Base-by-base conservation (phyloP, 306 rosid genomes). In the Sophora flavescens region DNA sequence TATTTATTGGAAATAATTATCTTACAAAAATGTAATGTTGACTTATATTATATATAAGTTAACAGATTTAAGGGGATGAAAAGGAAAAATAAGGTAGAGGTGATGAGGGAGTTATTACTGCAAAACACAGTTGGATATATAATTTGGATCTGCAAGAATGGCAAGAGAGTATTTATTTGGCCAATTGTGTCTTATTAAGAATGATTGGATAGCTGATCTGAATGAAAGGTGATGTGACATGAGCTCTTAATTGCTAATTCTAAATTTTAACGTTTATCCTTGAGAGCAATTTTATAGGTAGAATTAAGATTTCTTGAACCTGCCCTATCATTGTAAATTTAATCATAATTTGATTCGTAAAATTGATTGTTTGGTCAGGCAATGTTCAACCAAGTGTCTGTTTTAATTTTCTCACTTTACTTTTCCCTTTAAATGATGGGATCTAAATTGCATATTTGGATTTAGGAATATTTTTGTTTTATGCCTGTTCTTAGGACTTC, bases 1-100 rank as follows among this genome's bases (percentile, higher is more conserved):
- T 57, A 76, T 58, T 70, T 17, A 16, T 56, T 66, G 39, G 59
- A 62, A 63, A 52, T 54, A 54, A 53, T 67, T 83, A 62, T 74
- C 14, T 8, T 38, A 10, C 12, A 26, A 73, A 52, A 44, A 32
- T 68, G 73, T 44, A 41, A 32, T 51, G 14, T 39, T 51, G 54
- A 32, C 39, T 51, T 61, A 3, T 10, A 28, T 32, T 10, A 3
- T 10, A 28, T 32, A 10, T 10, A 54, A 78, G 62, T 48, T 66
- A 59, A 41, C 47, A 66, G 36, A 68, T 66, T 45, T 13, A 63
- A 51, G 44, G 68, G 26, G 28, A 15, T 42, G 50, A 22, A 50
- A 73, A 51, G 38, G 11, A 59, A 58, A 72, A 39, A 44, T 5
- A 48, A 9, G 44, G 36, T 36, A 12, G 76, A 67, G 74, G 50